Evolutionary conservation across 1,139 yeast genomes (phyloP).

Genomic region (Diutina scorzettiae): DNA sequence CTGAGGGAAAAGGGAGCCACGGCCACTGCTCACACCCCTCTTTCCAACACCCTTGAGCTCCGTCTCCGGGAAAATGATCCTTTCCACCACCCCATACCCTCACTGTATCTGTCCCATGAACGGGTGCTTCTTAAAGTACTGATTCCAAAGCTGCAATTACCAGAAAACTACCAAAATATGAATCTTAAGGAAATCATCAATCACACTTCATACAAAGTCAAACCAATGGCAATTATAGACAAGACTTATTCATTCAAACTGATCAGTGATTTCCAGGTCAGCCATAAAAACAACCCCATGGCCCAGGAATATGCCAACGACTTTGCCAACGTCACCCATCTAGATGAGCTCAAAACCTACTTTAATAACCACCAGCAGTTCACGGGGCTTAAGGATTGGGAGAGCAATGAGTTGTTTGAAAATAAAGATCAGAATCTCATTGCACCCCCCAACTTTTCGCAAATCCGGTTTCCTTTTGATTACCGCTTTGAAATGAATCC

Average conservation of each 20-base stretch:
- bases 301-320: constrained; percentile 21
- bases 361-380: constrained; percentile 29
- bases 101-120: constrained; percentile 40
- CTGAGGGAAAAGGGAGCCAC: constrained; percentile 11
- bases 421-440: constrained; percentile 54
- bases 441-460: constrained; percentile 81
- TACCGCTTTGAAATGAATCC: constrained; percentile 36
- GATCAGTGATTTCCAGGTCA: constrained; percentile 78
- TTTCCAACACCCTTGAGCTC: constrained; percentile 35
- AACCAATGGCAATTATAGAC: constrained; percentile 59
- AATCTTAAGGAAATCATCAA: constrained; percentile 40
- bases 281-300: constrained; percentile 45
- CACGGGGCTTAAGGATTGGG: constrained; percentile 11
- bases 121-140: constrained; percentile 58
- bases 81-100: constrained; percentile 72
- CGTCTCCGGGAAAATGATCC: constrained; percentile 49
- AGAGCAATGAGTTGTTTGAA: constrained; percentile 13
- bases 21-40: constrained; percentile 10
- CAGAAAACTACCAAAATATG: constrained; percentile 26
- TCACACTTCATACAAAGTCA: constrained; percentile 18
- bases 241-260: constrained; percentile 71
- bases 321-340: constrained; percentile 17
- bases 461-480: constrained; percentile 62
- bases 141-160: constrained; percentile 44
- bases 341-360: constrained; percentile 27